Conservation (phyloP, 495 filamentous ascomycete genomes). For the Tuber borchii region DNA sequence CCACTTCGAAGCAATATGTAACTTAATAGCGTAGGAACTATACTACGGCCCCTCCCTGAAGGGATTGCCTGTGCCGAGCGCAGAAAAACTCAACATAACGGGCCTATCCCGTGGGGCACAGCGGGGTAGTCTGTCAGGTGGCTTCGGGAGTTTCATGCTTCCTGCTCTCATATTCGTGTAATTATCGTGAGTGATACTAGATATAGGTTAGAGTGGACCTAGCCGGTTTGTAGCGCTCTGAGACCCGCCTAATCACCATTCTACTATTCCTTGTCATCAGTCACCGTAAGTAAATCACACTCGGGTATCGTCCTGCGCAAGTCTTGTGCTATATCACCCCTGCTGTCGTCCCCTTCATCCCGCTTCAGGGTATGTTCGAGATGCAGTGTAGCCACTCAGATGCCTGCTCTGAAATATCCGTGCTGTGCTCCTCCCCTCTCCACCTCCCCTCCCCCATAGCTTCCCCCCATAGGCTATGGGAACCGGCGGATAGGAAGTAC, state of each 20-base stretch:
- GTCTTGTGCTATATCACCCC: background rate
- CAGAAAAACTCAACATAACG: background rate
- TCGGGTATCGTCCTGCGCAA: background rate
- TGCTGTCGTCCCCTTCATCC: background rate
- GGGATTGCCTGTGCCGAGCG: background rate
- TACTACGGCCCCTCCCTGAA: background rate
- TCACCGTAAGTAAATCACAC: background rate
- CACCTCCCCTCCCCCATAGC: too few species aligned
- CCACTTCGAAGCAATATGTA: background rate
- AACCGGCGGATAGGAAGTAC: rapidly evolving
- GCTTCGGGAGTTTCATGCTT: background rate
- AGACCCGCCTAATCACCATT: background rate
- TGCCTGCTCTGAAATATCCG: background rate
- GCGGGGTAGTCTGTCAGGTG: background rate
- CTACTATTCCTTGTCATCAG: background rate
- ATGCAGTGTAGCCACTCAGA: too few species aligned
- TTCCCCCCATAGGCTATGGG: background rate
- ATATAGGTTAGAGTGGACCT: background rate
- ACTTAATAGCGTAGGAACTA: background rate
- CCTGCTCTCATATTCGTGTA: background rate
- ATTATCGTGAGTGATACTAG: background rate
- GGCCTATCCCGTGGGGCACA: background rate
- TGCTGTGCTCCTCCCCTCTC: background rate
- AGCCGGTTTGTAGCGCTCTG: background rate
- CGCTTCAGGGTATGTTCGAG: background rate